Conservation (phyloP, 2,329 filamentous ascomycete species). For the Hypomyces rosellus region DNA sequence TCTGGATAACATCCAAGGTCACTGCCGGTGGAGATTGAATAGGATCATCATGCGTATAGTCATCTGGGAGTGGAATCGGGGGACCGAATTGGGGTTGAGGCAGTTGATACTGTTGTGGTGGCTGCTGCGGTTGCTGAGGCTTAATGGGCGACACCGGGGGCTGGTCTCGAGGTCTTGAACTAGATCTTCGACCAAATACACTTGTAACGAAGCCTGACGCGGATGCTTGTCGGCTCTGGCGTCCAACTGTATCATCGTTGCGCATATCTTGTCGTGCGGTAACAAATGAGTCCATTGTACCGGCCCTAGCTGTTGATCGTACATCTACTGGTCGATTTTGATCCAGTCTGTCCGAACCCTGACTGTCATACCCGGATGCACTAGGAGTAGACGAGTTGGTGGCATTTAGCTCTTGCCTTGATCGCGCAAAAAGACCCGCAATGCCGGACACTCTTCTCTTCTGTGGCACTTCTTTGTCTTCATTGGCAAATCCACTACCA, state of each 20-base stretch:
- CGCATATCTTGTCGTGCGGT: too few relatives aligned
- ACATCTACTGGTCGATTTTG: conserved; percentile 3
- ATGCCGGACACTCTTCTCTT: conserved; percentile 43
- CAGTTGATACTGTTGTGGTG: conserved; percentile 12
- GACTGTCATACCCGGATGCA: too few relatives aligned
- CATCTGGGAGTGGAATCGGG: not conserved
- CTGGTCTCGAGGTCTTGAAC: conserved; percentile 15
- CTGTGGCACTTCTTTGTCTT: conserved; percentile 9
- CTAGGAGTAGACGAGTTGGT: too few relatives aligned
- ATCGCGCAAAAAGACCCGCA: conserved; percentile 22
- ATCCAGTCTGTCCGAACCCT: too few relatives aligned
- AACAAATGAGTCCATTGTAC: too few relatives aligned
- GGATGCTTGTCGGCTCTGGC: conserved; percentile 24
- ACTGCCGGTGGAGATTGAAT: not conserved
- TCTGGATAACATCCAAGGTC: not conserved
- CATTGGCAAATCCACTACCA: conserved; percentile 5
- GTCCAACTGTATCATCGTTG: conserved; percentile 8
- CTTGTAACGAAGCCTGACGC: conserved; percentile 24
- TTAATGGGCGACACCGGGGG: conserved; percentile 2
- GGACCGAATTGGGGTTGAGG: conserved; percentile 9
- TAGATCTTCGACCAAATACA: conserved; percentile 20
- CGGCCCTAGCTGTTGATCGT: too few relatives aligned
- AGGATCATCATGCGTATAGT: not conserved
- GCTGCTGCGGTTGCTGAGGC: conserved; percentile 8
- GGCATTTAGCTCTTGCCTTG: conserved; percentile 8